phyloP scores from a whole-genome alignment of 495 filamentous ascomycete genomes.

The Aspergillus wentii region DNA sequence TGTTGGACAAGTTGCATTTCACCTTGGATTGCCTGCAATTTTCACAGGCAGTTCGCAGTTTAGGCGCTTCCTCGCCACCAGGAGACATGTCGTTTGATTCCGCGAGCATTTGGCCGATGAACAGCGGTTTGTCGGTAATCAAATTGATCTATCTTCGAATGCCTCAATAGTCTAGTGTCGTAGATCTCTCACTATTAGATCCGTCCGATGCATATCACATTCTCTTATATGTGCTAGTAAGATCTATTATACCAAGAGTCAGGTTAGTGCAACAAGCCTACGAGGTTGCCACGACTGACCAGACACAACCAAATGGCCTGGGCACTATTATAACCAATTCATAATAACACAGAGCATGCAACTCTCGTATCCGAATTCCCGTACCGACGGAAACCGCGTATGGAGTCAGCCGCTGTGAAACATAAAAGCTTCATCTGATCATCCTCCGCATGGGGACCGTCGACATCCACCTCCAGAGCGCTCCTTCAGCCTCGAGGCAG shows the following conservation, averaged over 20 bases:
- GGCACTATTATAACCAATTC: too few relatives aligned
- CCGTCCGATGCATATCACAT: too few relatives aligned
- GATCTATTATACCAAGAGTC: too few relatives aligned
- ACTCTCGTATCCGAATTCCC: constrained; percentile 32
- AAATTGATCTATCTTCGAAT: too few relatives aligned
- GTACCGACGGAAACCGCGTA: constrained; percentile 34
- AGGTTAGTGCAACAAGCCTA: too few relatives aligned
- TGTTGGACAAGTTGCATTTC: constrained; percentile 40
- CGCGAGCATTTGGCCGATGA: constrained; percentile 33
- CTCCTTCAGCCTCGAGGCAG: constrained; percentile 2
- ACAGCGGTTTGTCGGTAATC: too few relatives aligned
- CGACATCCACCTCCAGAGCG: background rate
- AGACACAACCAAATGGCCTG: too few relatives aligned
- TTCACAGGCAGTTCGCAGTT: constrained; percentile 43
- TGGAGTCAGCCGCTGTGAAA: constrained; percentile 46
- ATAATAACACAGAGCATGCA: too few relatives aligned
- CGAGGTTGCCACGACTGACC: too few relatives aligned
- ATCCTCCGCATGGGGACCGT: constrained; percentile 25
- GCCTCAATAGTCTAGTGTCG: too few relatives aligned
- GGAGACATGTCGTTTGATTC: constrained; percentile 21
- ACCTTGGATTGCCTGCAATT: constrained; percentile 46
- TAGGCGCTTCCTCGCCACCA: constrained; percentile 25
- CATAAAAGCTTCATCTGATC: constrained; percentile 40
- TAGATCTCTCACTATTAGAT: too few relatives aligned
- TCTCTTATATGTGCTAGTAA: too few relatives aligned